Conservation (phyloP, 148 eudicot genomes). For the Rhododendron ovatum region DNA sequence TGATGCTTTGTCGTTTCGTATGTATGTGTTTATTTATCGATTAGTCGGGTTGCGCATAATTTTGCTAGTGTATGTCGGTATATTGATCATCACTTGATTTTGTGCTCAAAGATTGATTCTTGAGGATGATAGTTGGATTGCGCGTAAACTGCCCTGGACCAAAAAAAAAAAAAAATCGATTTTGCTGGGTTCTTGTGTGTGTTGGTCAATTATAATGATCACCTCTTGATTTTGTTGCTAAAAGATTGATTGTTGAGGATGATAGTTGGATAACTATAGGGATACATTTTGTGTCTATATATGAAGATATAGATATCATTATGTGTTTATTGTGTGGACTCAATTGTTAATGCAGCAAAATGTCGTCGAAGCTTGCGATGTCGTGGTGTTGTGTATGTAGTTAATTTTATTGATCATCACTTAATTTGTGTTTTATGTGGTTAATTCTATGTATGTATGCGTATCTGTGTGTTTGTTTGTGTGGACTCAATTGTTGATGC, state of each 20-base stretch:
- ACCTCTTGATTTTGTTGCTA: not conserved
- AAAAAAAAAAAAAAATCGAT: not conserved
- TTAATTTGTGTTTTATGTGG: not conserved
- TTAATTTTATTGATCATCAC: not conserved
- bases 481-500: slow-evolving; percentile 22
- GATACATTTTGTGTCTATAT: not conserved
- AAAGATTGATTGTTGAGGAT: not conserved
- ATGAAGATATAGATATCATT: not conserved
- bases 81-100: not conserved
- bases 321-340: not conserved
- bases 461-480: not conserved
- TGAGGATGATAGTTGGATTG: not conserved
- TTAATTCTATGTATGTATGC: not conserved
- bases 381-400: slow-evolving; percentile 31
- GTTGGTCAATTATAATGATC: not conserved
- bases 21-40: not conserved
- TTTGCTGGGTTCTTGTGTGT: not conserved
- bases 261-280: not conserved
- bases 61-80: not conserved
- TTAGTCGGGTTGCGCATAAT: too few species aligned
- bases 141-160: not conserved
- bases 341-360: slow-evolving; percentile 57
- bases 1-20: not conserved
- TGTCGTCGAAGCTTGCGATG: slow-evolving; percentile 68
- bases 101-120: not conserved